phyloP scores from a whole-genome alignment of 1,284 basidiomycete species.

The Microbotryomycetes sp. region DNA sequence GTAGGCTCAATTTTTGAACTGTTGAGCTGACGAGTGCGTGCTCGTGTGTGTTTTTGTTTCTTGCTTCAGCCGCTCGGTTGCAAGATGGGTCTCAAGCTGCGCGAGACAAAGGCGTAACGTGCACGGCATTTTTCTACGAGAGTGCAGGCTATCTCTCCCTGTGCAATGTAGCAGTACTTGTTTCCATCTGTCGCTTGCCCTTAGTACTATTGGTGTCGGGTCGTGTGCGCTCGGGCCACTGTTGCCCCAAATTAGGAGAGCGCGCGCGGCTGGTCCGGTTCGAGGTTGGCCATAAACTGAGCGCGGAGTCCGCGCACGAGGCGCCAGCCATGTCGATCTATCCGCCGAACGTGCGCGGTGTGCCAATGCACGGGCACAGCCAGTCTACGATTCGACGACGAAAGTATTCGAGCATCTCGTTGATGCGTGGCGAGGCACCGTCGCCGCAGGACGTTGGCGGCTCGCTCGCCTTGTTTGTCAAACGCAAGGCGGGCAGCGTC shows the following conservation, averaged over 20 bases:
- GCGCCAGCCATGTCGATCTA: background rate
- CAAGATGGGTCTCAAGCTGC: constrained; percentile 14
- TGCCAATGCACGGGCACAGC: background rate
- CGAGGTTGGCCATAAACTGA: too few species aligned
- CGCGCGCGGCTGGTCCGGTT: too few species aligned
- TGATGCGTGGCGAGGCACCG: background rate
- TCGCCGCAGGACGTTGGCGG: constrained; percentile 6
- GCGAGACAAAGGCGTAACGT: background rate
- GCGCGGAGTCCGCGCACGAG: too few species aligned
- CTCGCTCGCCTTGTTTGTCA: constrained; percentile 15
- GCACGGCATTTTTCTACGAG: too few species aligned
- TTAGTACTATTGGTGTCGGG: too few species aligned
- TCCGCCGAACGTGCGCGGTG: background rate
- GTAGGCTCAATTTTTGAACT: too few species aligned
- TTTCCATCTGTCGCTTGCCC: too few species aligned
- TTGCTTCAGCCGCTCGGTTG: constrained; percentile 5
- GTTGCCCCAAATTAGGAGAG: too few species aligned
- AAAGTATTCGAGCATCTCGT: background rate
- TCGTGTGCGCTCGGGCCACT: too few species aligned
- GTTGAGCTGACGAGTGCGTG: background rate
- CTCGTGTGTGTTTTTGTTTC: background rate
- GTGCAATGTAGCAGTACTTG: too few species aligned
- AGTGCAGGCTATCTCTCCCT: too few species aligned
- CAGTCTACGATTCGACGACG: background rate
- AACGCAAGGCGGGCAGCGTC: constrained; percentile 20